A percentile compares a stretch with the other conserved stretches of the same genome.
phyloP scores from a whole-genome alignment of 2,329 filamentous ascomycete genomes.

The Bertia moriformis region DNA sequence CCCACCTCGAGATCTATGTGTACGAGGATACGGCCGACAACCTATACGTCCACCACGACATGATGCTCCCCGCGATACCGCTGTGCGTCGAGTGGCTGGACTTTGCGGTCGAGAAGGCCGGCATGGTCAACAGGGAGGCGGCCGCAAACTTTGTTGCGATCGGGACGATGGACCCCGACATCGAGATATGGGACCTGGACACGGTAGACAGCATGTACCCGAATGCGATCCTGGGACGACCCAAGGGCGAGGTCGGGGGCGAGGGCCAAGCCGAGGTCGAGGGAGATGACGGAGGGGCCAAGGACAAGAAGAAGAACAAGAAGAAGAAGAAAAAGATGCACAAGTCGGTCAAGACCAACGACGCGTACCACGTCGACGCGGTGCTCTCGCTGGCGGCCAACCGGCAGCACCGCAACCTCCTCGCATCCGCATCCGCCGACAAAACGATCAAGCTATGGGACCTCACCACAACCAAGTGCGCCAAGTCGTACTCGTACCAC shows the following conservation, averaged over 20 bases:
- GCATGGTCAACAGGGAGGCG: slow-evolving; percentile 43
- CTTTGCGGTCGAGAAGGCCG: slow-evolving; percentile 65
- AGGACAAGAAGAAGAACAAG: slow-evolving; percentile 37
- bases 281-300: slow-evolving; percentile 47
- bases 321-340: slow-evolving; percentile 79
- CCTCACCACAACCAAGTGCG: not conserved
- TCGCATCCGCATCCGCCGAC: not conserved
- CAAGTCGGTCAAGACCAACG: slow-evolving; percentile 77
- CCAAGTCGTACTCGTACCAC: slow-evolving; percentile 87
- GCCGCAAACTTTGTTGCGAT: slow-evolving; percentile 86
- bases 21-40: slow-evolving; percentile 94
- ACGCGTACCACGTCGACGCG: slow-evolving; percentile 84
- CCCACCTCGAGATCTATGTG: slow-evolving; percentile 94
- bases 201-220: slow-evolving; percentile 96
- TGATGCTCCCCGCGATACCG: slow-evolving; percentile 95
- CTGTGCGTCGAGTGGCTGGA: slow-evolving; percentile 93
- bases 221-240: slow-evolving; percentile 67
- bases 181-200: slow-evolving; percentile 96
- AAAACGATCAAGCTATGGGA: not conserved
- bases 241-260: not conserved
- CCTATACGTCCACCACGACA: slow-evolving; percentile 97
- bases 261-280: not conserved
- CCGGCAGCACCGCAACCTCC: slow-evolving; percentile 76
- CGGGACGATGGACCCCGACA: slow-evolving; percentile 94
- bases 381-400: slow-evolving; percentile 85